Evolutionary conservation across 1,284 basidiomycete species (phyloP).

Genomic region (Microbotryomycetes sp.): DNA sequence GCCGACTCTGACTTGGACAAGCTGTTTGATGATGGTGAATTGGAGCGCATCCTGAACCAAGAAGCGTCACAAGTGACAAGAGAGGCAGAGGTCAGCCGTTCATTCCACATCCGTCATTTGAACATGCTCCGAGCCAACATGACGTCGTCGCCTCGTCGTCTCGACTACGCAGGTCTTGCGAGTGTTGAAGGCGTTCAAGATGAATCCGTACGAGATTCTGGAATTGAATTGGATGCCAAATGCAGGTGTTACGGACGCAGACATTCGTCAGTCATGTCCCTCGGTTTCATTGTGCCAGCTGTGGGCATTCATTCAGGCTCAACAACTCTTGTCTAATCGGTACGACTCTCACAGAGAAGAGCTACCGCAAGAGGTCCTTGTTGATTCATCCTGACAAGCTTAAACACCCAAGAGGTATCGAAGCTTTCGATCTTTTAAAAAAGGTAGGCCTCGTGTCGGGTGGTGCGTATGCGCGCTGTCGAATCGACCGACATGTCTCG

Average conservation of each 20-base stretch:
- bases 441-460: no score
- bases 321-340: no score
- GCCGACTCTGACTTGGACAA: not conserved
- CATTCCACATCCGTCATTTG: not conserved
- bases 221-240: constrained; percentile 45
- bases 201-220: constrained; percentile 54
- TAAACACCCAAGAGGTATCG: constrained; percentile 48
- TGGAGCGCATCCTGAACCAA: constrained; percentile 30
- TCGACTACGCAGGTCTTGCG: constrained; percentile 46
- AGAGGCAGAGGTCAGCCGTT: constrained; percentile 25
- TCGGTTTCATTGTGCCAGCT: not conserved
- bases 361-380: constrained; percentile 52
- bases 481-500: not conserved
- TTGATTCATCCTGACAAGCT: constrained; percentile 56
- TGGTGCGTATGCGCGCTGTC: constrained; percentile 36
- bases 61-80: constrained; percentile 28
- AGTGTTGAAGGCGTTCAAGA: constrained; percentile 50
- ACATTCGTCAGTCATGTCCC: constrained; percentile 41
- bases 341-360: constrained; percentile 41
- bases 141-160: not conserved
- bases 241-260: constrained; percentile 42
- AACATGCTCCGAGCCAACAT: not conserved
- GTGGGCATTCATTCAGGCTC: not conserved
- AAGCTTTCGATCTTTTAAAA: constrained; percentile 54
- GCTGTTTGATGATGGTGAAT: constrained; percentile 21